phyloP scores from a whole-genome alignment of 371 early-diverging fungal genomes.

The Mucor ambiguus region DNA sequence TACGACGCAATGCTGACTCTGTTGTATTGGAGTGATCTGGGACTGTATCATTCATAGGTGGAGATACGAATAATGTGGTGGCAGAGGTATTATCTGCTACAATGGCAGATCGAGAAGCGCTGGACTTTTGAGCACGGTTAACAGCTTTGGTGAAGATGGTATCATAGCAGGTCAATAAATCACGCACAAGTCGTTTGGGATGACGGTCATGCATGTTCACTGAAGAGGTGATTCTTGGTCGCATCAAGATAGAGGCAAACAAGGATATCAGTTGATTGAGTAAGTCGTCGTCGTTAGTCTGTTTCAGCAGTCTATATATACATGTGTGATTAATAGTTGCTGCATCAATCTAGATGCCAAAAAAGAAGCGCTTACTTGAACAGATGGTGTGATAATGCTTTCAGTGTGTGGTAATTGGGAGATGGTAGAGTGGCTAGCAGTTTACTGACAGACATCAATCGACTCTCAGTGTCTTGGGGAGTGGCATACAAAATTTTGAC shows the following conservation, averaged over 20 bases:
- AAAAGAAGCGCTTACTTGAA: constrained; percentile 22
- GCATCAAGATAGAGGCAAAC: constrained; percentile 51
- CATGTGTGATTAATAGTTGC: background rate
- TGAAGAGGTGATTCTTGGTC: constrained; percentile 41
- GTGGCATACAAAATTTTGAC: constrained; percentile 62
- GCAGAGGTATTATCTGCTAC: constrained; percentile 8
- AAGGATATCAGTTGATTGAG: constrained; percentile 23
- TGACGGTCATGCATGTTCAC: constrained; percentile 55
- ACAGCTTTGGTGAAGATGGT: constrained; percentile 22
- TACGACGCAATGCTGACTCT: constrained; percentile 7
- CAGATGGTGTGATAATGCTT: constrained; percentile 45
- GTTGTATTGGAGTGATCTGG: background rate
- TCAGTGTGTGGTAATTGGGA: constrained; percentile 57
- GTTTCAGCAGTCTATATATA: constrained; percentile 6
- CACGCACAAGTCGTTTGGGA: constrained; percentile 49
- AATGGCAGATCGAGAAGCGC: constrained; percentile 16
- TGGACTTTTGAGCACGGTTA: constrained; percentile 16
- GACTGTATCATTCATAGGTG: background rate
- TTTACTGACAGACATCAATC: constrained; percentile 31
- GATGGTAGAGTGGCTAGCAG: constrained; percentile 56
- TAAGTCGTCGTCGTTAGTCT: background rate
- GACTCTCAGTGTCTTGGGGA: background rate
- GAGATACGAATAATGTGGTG: background rate
- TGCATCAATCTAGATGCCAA: background rate
- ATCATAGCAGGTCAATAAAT: constrained; percentile 41